Percentiles rank a stretch among this genome's conserved stretches.
Conservation (phyloP, 305 asterid species). For the Solanum chacoense region DNA sequence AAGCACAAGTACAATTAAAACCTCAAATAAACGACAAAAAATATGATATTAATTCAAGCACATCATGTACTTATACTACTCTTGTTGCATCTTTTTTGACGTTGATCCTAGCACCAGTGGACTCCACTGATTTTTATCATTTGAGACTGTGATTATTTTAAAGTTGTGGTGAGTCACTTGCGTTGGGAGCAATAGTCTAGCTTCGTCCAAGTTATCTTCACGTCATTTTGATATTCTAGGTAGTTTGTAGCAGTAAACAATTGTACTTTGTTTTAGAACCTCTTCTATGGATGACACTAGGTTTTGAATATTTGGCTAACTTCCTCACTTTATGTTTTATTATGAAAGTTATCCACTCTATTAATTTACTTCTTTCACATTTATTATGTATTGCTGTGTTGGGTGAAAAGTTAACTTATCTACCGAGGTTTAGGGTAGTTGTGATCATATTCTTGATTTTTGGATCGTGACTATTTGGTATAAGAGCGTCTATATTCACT, state of each 20-base stretch:
- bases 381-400: neutral
- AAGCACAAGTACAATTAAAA: neutral
- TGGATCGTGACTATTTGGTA: neutral
- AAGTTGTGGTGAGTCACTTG: neutral
- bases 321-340: neutral
- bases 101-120: neutral
- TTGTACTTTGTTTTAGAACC: neutral
- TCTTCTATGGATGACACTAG: neutral
- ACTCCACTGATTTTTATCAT: neutral
- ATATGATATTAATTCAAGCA: neutral
- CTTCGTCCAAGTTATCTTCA: neutral
- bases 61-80: neutral
- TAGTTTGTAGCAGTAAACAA: neutral
- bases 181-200: neutral
- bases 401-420: neutral
- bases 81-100: neutral
- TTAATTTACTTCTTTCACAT: neutral
- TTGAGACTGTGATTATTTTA: neutral
- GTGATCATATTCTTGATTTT: neutral
- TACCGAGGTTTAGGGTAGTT: neutral
- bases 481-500: neutral
- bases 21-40: neutral
- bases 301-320: neutral
- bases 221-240: neutral
- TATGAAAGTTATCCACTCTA: neutral